These are phyloP conservation scores for Colletotrichum eremochloae DNA, from an alignment of 2,329 filamentous ascomycete species.

Conservation along the genomic window DNA sequence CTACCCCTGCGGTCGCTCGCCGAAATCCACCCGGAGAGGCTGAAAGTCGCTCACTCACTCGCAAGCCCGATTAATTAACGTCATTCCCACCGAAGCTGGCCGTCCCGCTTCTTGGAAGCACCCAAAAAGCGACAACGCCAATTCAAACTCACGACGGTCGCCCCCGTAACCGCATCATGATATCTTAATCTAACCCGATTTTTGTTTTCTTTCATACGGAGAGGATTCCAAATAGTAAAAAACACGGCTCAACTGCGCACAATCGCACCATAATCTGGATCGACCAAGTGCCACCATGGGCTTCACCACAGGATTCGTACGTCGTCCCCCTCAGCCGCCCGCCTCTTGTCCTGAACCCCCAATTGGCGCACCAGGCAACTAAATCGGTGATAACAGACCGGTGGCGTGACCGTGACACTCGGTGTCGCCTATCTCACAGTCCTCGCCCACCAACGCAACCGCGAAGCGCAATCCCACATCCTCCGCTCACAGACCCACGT, in stretches of 20 bases:
- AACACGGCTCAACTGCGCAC: slow-evolving; percentile 22
- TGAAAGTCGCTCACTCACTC: slow-evolving; percentile 35
- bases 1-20: slow-evolving; percentile 31
- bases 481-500: slow-evolving; percentile 70
- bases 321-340: slow-evolving; percentile 45
- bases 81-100: slow-evolving; percentile 37
- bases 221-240: slow-evolving; percentile 10
- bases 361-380: neutral
- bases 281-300: slow-evolving; percentile 66
- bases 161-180: slow-evolving; percentile 30
- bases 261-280: slow-evolving; percentile 7
- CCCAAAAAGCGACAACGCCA: slow-evolving; percentile 20
- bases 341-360: neutral
- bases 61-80: slow-evolving; percentile 35
- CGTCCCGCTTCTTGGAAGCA: slow-evolving; percentile 33
- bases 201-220: neutral
- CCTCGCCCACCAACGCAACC: slow-evolving; percentile 77
- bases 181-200: slow-evolving; percentile 27
- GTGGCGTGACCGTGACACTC: slow-evolving; percentile 81
- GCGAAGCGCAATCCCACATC: slow-evolving; percentile 68
- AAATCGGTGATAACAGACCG: slow-evolving; percentile 64
- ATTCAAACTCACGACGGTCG: slow-evolving; percentile 25
- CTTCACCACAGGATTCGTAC: slow-evolving; percentile 81
- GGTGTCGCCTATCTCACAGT: slow-evolving; percentile 79
- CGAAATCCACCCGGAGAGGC: slow-evolving; percentile 39